Evolutionary conservation across 78 protist genomes (phyloP), one percentile per base, ranked within the genome.

Genomic region (Dictyostelium discoideum): DNA sequence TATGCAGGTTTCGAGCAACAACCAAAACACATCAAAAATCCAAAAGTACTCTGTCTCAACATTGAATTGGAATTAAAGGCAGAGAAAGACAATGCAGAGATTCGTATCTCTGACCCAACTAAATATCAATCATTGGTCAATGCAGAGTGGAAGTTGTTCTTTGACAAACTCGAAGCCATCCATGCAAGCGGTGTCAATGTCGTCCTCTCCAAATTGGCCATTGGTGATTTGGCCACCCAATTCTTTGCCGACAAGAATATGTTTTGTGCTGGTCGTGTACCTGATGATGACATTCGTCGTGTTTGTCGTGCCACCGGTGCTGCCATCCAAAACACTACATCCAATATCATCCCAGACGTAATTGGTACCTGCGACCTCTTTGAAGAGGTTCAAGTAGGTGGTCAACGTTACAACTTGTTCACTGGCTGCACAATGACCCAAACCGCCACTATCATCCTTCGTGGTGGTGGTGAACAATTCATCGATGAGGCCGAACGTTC

Each of bases 181-280:
- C 97, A 93, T 83, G 93, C 76, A 18, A 54, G 96, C 29, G 99
- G 99, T 37, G 99, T 99, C 67, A 96, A 98, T 72, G 98, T 99
- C 16, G 99, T 99, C 11, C 98, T 99, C 40, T 99, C 99, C 26
- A 92, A 90, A 76, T 98, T 99, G 40, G 98, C 99, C 54, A 99
- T 99, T 81, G 99, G 99, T 40, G 99, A 99, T 84, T 97, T 99
- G 22, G 99, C 99, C 29, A 99, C 99, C 39, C 99, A 99, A 96
- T 99, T 96, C 97, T 99, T 99, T 86, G 99, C 99, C 44, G 99
- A 99, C 92, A 92, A 99, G 14, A 98, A 93, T 77, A 81, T 99
- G 44, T 99, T 99, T 97, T 99, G 99, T 92, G 99, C 99, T 13
- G 99, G 99, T 26, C 98, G 99, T 42, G 99, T 99, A 16, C 77